Evolutionary conservation across 2,329 filamentous ascomycete genomes (phyloP).

Genomic region (Cercospora berteroae): DNA sequence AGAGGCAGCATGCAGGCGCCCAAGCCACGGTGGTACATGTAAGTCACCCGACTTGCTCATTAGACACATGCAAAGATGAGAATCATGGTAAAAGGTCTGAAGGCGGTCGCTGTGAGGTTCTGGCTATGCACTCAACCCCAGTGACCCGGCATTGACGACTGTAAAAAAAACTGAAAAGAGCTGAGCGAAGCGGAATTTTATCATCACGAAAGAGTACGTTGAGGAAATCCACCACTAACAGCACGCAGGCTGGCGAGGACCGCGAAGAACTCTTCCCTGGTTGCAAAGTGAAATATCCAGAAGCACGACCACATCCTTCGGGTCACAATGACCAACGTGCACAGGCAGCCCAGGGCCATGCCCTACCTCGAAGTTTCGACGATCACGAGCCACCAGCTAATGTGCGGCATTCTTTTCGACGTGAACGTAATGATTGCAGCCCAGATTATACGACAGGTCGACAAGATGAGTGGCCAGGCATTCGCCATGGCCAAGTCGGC

Average conservation of each 20-base stretch:
- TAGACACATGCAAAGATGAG: constrained; percentile 50
- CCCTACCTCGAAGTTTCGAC: background rate
- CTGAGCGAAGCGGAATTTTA: constrained; percentile 49
- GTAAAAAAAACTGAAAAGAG: constrained; percentile 67
- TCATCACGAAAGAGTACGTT: background rate
- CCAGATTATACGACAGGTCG: background rate
- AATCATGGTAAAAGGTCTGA: constrained; percentile 65
- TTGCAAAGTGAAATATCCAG: background rate
- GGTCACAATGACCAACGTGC: background rate
- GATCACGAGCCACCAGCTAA: background rate
- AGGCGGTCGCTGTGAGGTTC: constrained; percentile 47
- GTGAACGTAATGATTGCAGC: background rate
- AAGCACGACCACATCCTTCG: background rate
- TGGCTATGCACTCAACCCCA: constrained; percentile 32
- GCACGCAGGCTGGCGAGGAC: constrained; percentile 2
- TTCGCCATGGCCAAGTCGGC: background rate
- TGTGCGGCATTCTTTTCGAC: constrained; percentile 5
- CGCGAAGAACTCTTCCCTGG: background rate
- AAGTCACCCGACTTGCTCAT: background rate
- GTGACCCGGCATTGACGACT: constrained; percentile 25
- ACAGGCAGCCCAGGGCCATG: background rate
- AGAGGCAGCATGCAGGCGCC: background rate
- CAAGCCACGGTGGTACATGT: background rate
- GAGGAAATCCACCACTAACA: background rate
- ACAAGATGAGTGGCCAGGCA: background rate